Base-by-base conservation (phyloP, 108 stramenopile species). In the Fistulifera pelliculosa region DNA sequence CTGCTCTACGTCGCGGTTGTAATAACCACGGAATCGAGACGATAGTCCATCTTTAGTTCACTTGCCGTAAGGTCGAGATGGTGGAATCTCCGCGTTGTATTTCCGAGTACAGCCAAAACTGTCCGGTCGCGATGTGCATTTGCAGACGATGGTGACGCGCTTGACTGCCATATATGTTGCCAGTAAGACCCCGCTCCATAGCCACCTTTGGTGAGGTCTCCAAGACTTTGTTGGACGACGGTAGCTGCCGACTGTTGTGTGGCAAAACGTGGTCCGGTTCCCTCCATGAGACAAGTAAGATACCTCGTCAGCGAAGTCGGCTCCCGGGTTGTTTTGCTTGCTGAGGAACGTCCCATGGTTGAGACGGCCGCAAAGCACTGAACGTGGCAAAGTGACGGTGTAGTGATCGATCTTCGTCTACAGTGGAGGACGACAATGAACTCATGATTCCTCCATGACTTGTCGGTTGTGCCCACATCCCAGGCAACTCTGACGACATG, bases 371-470 rank as follows among this genome's bases (percentile, higher is more conserved):
- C 38, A 83, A 65, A 4, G 81, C 66, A 15, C 81, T 48, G n/a
- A 76, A 72, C 21, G 85, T 41, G 24, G 78, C 69, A 70, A 85
- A 89, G 62, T 89, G 87, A 52, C 59, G 73, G 64, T 89, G 83
- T 18, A 73, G 39, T 7, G 74, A 66, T 53, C 87, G 68, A 41
- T 79, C 73, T 1, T 47, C 25, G 22, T 47, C 49, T 1, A 54
- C 13, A 16, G 18, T 19, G 26, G 41, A 42, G n/a, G 81, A 78
- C 14, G 77, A 52, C 38, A 64, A 71, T 12, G 77, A 53, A 44
- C 78, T 59, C 13, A 85, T 12, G 54, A 78, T 78, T 15, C 65
- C 73, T 16, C 65, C 51, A 0, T 63, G 60, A 2, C 48, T 59
- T 18, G 49, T 40, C 31, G 71, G 71, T 51, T 77, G 60, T 56